phyloP scores from a whole-genome alignment of 805 yeast species.

The Barnettozyma salicaria region DNA sequence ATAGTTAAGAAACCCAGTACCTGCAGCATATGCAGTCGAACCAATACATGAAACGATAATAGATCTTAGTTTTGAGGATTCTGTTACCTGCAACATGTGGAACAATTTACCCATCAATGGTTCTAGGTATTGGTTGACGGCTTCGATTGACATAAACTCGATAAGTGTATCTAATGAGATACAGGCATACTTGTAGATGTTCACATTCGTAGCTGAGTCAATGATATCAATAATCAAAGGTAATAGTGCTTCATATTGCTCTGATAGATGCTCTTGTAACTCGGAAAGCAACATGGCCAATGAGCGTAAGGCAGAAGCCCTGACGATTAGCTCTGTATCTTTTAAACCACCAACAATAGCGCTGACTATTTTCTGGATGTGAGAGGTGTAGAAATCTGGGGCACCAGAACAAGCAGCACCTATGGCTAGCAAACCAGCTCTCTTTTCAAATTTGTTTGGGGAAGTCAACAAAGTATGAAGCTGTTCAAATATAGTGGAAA shows the following conservation, averaged over 20 bases:
- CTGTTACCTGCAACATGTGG: conserved; percentile 72
- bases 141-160: conserved; percentile 86
- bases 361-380: conserved; percentile 67
- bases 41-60: conserved; percentile 94
- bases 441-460: conserved; percentile 67
- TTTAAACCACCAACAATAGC: conserved; percentile 70
- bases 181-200: conserved; percentile 86
- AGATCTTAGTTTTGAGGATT: conserved; percentile 62
- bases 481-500: conserved; percentile 68
- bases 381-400: conserved; percentile 82
- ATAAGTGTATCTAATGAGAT: conserved; percentile 85
- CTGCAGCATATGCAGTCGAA: conserved; percentile 93
- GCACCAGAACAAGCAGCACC: conserved; percentile 88
- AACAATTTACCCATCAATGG: conserved; percentile 87
- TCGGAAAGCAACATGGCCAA: conserved; percentile 74
- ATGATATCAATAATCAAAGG: conserved; percentile 84
- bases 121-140: conserved; percentile 73
- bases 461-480: conserved; percentile 54
- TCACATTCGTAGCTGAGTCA: conserved; percentile 76
- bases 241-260: conserved; percentile 72
- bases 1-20: conserved; percentile 80
- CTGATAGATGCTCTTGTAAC: conserved; percentile 79
- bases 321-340: conserved; percentile 68
- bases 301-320: conserved; percentile 80
- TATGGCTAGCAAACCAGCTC: conserved; percentile 79